Conservation (phyloP, 1,284 basidiomycete species). For the Hymenochaete sp. region DNA sequence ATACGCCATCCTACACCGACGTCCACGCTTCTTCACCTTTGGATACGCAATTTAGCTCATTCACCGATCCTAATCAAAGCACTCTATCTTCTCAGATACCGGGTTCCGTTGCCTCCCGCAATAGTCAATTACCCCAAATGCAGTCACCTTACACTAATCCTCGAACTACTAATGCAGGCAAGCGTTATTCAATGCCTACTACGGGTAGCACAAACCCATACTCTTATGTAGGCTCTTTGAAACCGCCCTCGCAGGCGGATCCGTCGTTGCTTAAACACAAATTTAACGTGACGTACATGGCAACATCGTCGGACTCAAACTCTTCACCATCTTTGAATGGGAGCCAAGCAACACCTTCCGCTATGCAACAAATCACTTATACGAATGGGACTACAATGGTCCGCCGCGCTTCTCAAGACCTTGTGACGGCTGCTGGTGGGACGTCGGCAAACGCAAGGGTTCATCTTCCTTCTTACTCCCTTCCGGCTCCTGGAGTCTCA, state of each 20-base stretch:
- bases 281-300: slow-evolving; percentile 12
- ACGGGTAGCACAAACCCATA: too few relatives aligned
- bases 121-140: too few relatives aligned
- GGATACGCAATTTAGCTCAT: slow-evolving; percentile 11
- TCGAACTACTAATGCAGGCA: too few relatives aligned
- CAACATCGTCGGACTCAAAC: slow-evolving; percentile 6
- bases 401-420: background rate
- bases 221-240: too few relatives aligned
- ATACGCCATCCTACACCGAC: slow-evolving; percentile 9
- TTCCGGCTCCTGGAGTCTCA: too few relatives aligned
- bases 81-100: too few relatives aligned
- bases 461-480: background rate
- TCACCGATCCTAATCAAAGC: slow-evolving; percentile 13
- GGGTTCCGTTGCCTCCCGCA: too few relatives aligned
- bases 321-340: slow-evolving; percentile 9
- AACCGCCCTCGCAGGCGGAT: slow-evolving; percentile 3
- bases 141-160: too few relatives aligned
- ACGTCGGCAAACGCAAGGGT: slow-evolving; percentile 1
- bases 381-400: background rate
- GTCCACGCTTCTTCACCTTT: slow-evolving; percentile 4
- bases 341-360: slow-evolving; percentile 3
- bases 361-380: background rate
- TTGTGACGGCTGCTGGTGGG: slow-evolving; percentile 3
- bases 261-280: slow-evolving; percentile 13
- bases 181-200: too few relatives aligned